phyloP scores from a whole-genome alignment of 2,329 filamentous ascomycete genomes.

The Aspergillus thermomutatus region DNA sequence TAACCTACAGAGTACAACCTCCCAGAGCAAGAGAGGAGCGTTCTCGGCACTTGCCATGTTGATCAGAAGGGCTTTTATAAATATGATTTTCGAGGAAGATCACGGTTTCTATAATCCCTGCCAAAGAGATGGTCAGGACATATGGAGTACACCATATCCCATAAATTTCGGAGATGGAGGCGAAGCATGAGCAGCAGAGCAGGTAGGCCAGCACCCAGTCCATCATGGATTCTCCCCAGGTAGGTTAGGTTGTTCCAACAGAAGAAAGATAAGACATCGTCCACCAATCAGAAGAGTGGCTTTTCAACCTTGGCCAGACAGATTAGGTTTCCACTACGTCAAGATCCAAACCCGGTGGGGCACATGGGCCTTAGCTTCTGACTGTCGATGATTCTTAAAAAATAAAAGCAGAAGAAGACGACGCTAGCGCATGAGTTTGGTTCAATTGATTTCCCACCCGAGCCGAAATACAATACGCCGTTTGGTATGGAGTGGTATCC shows the following conservation, averaged over 20 bases:
- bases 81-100: neutral
- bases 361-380: conserved; percentile 8
- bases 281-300: conserved; percentile 27
- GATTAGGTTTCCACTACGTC: conserved; percentile 38
- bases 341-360: conserved; percentile 28
- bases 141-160: neutral
- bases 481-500: conserved; percentile 10
- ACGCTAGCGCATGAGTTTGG: conserved; percentile 7
- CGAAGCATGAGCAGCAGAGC: conserved; percentile 1
- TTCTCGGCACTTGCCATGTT: neutral
- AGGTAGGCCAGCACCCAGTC: too few species aligned
- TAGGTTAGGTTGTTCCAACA: conserved; percentile 11
- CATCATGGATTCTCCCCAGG: too few species aligned
- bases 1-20: neutral
- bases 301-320: conserved; percentile 29
- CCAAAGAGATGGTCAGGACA: neutral
- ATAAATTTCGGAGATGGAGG: neutral
- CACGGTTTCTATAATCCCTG: neutral
- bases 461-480: neutral
- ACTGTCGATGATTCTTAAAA: conserved; percentile 2
- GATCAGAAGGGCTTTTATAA: neutral
- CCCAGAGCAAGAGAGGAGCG: neutral
- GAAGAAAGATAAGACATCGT: conserved; percentile 27
- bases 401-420: conserved; percentile 5
- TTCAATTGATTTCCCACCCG: neutral